Conservation (phyloP, 139 green algal genomes). For the Yamagishiella unicocca region DNA sequence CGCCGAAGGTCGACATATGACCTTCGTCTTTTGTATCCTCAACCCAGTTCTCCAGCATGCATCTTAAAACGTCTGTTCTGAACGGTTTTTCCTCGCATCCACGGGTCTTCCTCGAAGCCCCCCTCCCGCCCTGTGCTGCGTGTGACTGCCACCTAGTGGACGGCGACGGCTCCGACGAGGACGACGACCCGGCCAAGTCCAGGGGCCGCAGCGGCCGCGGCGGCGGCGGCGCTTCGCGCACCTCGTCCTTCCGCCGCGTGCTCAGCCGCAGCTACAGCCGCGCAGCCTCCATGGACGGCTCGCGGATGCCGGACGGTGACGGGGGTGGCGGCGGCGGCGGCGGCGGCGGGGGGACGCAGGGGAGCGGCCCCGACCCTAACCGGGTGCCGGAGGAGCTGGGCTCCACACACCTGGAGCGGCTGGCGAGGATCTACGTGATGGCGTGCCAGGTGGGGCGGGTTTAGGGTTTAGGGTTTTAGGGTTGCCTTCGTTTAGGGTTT, state of each 20-base stretch:
- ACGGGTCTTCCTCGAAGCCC: no score
- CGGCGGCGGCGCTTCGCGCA: neutral
- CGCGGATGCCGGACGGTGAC: neutral
- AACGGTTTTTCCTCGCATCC: no score
- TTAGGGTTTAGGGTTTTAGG: neutral
- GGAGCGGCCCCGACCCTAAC: constrained; percentile 41
- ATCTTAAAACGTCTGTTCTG: no score
- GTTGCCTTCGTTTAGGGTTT: no score
- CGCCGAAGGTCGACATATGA: no score
- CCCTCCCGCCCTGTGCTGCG: no score
- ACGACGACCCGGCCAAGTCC: neutral
- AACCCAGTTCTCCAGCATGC: no score
- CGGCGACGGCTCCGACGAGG: constrained; percentile 12
- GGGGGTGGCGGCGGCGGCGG: neutral
- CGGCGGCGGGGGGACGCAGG: neutral
- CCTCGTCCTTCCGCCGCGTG: constrained; percentile 25
- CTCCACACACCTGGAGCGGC: constrained; percentile 50
- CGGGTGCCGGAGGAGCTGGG: constrained; percentile 53
- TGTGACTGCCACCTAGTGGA: constrained; percentile 18
- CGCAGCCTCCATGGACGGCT: neutral
- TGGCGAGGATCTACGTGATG: constrained; percentile 63
- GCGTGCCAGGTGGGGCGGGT: constrained; percentile 12
- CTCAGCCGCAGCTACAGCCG: constrained; percentile 13
- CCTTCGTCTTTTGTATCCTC: no score
- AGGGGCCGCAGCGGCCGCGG: neutral